A percentile compares a stretch with the other conserved stretches of the same genome.
These are phyloP conservation scores for Aspergillus sp. DNA, from an alignment of 2,329 filamentous ascomycete genomes.

Conservation along the genomic window DNA sequence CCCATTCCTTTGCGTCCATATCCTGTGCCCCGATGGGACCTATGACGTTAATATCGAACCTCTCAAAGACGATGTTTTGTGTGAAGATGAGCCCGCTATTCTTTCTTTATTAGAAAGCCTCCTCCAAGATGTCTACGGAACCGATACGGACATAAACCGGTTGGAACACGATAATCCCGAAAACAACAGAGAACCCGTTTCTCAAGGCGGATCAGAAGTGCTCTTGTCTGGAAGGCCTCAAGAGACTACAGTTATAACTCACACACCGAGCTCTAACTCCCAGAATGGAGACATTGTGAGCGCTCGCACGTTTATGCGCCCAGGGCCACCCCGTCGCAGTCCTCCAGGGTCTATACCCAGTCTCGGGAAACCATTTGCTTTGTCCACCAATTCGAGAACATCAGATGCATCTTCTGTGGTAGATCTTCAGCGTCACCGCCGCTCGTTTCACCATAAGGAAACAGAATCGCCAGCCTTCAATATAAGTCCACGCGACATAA, in stretches of 20 bases:
- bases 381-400: not conserved
- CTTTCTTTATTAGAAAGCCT: conserved; percentile 46
- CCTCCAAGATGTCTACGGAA: conserved; percentile 17
- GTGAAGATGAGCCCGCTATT: conserved; percentile 49
- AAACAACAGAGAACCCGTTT: not conserved
- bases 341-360: not conserved
- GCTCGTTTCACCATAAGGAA: not conserved
- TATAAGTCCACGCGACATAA: not conserved
- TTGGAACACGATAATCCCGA: not conserved
- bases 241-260: not conserved
- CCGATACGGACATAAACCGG: not conserved
- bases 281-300: not conserved
- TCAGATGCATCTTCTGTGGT: not conserved
- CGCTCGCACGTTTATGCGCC: not conserved
- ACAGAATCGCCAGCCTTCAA: not conserved
- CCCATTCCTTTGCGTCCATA: conserved; percentile 57
- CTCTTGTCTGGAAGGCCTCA: not conserved
- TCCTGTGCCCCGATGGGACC: conserved; percentile 52
- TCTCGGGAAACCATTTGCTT: not conserved
- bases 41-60: conserved; percentile 66
- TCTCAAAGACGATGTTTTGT: conserved; percentile 62
- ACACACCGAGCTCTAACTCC: not conserved
- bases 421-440: not conserved
- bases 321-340: not conserved
- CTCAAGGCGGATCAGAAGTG: not conserved